Evolutionary conservation across 495 filamentous ascomycete genomes (phyloP).

Genomic region (Aspergillus avenaceus): DNA sequence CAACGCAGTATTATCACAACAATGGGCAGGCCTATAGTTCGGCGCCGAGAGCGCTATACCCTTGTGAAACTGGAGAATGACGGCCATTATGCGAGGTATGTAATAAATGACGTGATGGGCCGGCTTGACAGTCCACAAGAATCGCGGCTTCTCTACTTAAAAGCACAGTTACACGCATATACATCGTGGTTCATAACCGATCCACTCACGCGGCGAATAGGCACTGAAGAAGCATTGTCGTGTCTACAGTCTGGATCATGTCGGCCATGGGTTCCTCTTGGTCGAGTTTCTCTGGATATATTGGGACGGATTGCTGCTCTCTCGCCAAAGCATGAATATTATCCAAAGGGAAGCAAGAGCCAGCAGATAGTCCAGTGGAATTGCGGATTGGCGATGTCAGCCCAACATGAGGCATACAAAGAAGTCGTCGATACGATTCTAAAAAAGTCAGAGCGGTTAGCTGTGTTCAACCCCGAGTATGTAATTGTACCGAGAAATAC

Average conservation of each 20-base stretch:
- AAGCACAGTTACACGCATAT: constrained; percentile 54
- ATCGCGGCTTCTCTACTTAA: constrained; percentile 44
- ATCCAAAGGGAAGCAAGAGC: constrained; percentile 45
- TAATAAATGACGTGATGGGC: constrained; percentile 44
- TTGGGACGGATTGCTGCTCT: constrained; percentile 42
- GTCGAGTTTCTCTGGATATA: constrained; percentile 26
- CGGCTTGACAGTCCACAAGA: constrained; percentile 44
- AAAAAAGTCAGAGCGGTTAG: constrained; percentile 29
- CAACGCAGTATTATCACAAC: constrained; percentile 49
- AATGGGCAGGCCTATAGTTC: constrained; percentile 28
- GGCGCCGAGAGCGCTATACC: constrained; percentile 29
- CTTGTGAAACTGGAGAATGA: constrained; percentile 29
- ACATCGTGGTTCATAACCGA: constrained; percentile 57
- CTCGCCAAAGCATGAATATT: constrained; percentile 53
- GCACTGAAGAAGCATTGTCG: constrained; percentile 54
- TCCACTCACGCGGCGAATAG: constrained; percentile 51
- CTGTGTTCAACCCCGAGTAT: constrained; percentile 19
- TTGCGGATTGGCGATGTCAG: constrained; percentile 34
- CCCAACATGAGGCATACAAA: constrained; percentile 52
- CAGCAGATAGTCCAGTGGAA: constrained; percentile 50
- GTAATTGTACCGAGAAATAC: too few species aligned
- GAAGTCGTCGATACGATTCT: constrained; percentile 38
- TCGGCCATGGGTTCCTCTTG: constrained; percentile 45
- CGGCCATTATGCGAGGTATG: constrained; percentile 37
- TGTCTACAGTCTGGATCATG: constrained; percentile 43